phyloP scores from a whole-genome alignment of 805 yeast species.

The Candida pini region DNA sequence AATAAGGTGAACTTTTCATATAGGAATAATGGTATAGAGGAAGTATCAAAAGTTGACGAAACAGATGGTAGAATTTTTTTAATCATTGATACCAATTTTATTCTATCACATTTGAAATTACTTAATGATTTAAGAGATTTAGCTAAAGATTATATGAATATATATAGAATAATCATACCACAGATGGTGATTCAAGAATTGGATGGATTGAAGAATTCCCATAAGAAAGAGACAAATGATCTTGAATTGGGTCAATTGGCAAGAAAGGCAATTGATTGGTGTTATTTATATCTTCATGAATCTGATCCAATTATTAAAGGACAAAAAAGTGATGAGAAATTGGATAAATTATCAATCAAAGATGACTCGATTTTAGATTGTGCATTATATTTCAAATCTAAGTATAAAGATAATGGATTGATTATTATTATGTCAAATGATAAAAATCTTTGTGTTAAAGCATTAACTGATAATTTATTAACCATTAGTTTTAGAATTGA shows the following conservation, averaged over 20 bases:
- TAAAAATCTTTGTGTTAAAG: conserved; percentile 74
- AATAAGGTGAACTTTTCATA: no score
- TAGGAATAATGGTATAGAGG: no score
- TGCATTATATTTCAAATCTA: conserved; percentile 54
- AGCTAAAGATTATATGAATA: conserved; percentile 37
- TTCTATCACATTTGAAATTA: conserved; percentile 59
- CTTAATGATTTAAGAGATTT: conserved; percentile 45
- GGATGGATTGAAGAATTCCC: conserved; percentile 69
- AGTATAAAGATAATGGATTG: conserved; percentile 26
- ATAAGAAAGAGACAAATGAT: background rate
- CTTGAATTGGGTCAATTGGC: conserved; percentile 37
- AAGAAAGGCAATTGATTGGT: conserved; percentile 75
- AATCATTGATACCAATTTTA: conserved; percentile 80
- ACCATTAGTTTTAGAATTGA: conserved; percentile 52
- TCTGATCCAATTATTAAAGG: conserved; percentile 49
- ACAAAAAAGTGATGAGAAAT: conserved; percentile 52
- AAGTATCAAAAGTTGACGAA: no score
- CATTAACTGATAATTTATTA: conserved; percentile 56
- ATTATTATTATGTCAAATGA: conserved; percentile 76
- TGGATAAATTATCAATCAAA: conserved; percentile 41
- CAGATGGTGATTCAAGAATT: conserved; percentile 64
- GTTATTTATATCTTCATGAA: conserved; percentile 53
- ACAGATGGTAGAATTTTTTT: conserved; percentile 36
- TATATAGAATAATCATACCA: conserved; percentile 55
- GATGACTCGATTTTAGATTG: conserved; percentile 89